phyloP scores from a whole-genome alignment of 2,329 filamentous ascomycete genomes.

The Hymenoscyphus albidus region DNA sequence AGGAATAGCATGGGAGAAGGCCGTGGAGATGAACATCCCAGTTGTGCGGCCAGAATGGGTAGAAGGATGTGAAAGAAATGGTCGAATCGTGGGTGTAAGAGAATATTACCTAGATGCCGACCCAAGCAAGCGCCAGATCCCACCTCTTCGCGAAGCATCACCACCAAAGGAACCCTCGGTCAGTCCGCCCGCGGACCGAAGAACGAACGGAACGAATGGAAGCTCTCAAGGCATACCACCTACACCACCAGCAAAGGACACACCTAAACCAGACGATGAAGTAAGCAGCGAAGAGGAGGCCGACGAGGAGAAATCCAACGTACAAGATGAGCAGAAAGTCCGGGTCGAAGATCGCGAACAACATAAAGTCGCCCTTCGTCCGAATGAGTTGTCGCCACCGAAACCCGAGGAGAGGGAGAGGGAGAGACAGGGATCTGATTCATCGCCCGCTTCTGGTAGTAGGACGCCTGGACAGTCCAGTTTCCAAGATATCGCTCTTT shows the following conservation, averaged over 20 bases:
- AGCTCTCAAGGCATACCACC: constrained; percentile 26
- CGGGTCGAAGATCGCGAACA: constrained; percentile 52
- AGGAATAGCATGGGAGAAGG: constrained; percentile 90
- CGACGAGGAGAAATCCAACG: constrained; percentile 34
- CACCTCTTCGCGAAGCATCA: constrained; percentile 14
- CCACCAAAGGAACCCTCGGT: constrained; percentile 18
- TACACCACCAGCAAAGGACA: constrained; percentile 32
- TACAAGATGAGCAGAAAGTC: constrained; percentile 52
- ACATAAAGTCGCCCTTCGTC: constrained; percentile 50
- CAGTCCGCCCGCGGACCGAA: constrained; percentile 20
- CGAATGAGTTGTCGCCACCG: constrained; percentile 34
- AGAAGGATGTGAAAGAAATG: constrained; percentile 90
- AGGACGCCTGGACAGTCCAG: constrained; percentile 52
- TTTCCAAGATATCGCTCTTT: constrained; percentile 63
- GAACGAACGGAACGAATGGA: constrained; percentile 26
- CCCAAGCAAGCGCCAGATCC: constrained; percentile 34
- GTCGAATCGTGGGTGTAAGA: constrained; percentile 87
- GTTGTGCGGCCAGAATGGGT: constrained; percentile 97
- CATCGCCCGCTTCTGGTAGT: constrained; percentile 31
- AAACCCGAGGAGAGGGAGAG: constrained; percentile 34
- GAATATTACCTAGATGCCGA: constrained; percentile 95
- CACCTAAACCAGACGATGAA: constrained; percentile 24
- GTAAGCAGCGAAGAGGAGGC: constrained; percentile 29
- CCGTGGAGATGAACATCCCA: constrained; percentile 95
- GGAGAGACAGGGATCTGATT: constrained; percentile 37